Evolutionary conservation across 805 yeast genomes (phyloP).

Genomic region (Danielia oregonensis): DNA sequence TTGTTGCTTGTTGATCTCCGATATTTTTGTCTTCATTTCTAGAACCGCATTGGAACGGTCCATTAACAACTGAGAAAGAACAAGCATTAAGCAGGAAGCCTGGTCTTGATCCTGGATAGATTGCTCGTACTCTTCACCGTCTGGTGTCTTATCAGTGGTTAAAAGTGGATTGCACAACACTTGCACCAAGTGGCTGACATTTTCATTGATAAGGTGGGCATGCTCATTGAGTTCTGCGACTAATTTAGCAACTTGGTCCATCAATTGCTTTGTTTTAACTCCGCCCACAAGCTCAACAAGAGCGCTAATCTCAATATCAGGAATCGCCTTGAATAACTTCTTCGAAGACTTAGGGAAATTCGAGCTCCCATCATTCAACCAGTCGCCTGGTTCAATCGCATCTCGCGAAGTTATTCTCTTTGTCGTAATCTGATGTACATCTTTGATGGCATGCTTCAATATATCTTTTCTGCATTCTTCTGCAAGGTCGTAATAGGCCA

Average conservation of each 20-base stretch:
- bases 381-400: conserved; percentile 3
- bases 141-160: conserved; percentile 44
- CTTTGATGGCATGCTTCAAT: conserved; percentile 39
- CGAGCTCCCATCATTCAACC: conserved; percentile 28
- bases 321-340: conserved; percentile 27
- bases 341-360: conserved; percentile 33
- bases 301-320: conserved; percentile 20
- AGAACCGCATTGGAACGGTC: conserved; percentile 27
- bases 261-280: conserved; percentile 17
- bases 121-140: conserved; percentile 75
- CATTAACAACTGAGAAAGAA: conserved; percentile 43
- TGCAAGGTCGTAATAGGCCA: conserved; percentile 54
- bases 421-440: conserved; percentile 26
- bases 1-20: conserved; percentile 11
- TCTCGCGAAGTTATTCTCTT: conserved; percentile 23
- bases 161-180: conserved; percentile 50
- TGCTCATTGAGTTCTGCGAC: conserved; percentile 46
- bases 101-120: conserved; percentile 74
- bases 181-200: conserved; percentile 43
- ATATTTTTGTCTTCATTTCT: conserved; percentile 5
- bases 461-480: conserved; percentile 55
- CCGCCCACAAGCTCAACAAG: conserved; percentile 16
- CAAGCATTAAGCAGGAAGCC: conserved; percentile 55
- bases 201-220: conserved; percentile 45
- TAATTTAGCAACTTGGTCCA: conserved; percentile 19